A percentile compares a stretch with the other conserved stretches of the same genome.
Evolutionary conservation across 1,284 basidiomycete genomes (phyloP).

Genomic region (Moesziomyces antarcticus): DNA sequence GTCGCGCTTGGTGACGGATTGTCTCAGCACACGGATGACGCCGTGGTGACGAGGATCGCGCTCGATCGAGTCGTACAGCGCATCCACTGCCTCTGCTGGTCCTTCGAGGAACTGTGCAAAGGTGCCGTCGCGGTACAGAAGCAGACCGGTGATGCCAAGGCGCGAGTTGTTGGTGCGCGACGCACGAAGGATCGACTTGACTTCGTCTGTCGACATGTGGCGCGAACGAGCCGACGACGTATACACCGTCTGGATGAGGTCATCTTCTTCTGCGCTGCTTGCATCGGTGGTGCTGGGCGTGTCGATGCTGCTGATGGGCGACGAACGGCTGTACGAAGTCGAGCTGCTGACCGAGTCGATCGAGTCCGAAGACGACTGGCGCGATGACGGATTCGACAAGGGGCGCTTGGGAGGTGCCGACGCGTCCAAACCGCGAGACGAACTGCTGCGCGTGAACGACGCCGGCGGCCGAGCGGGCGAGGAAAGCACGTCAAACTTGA

Average conservation of each 20-base stretch:
- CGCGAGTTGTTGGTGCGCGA: conserved; percentile 38
- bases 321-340: conserved; percentile 11
- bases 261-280: conserved; percentile 11
- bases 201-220: conserved; percentile 21
- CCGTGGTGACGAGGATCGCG: conserved; percentile 41
- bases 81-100: conserved; percentile 27
- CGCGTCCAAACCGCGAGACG: conserved; percentile 10
- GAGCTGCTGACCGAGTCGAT: conserved; percentile 21
- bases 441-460: conserved; percentile 25
- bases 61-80: conserved; percentile 36
- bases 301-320: conserved; percentile 10
- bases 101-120: conserved; percentile 54
- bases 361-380: conserved; percentile 41
- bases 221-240: conserved; percentile 39
- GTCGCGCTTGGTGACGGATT: conserved; percentile 33
- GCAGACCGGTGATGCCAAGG: conserved; percentile 37
- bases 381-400: conserved; percentile 24
- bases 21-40: conserved; percentile 33
- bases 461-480: conserved; percentile 25
- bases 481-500: neutral
- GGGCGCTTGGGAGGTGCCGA: conserved; percentile 15
- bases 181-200: conserved; percentile 27
- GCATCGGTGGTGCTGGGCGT: neutral
- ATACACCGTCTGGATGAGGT: conserved; percentile 48
- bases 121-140: conserved; percentile 46